Conservation (phyloP, 2,329 filamentous ascomycete genomes). For the Septoria petroselini region DNA sequence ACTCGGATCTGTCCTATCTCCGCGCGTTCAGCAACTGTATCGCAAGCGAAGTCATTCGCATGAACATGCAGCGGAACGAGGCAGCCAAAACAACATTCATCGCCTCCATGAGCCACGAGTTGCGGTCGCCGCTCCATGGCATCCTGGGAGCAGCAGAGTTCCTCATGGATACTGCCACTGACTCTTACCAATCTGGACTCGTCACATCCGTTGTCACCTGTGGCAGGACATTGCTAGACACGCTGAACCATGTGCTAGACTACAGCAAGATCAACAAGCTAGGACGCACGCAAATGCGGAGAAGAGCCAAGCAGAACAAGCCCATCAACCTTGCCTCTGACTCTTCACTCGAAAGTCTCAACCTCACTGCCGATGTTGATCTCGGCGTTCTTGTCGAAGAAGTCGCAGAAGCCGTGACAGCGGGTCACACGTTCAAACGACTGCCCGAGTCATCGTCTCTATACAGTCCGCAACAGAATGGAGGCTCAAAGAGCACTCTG, state of each 20-base stretch:
- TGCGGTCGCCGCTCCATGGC: constrained; percentile 49
- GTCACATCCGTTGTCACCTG: constrained; percentile 51
- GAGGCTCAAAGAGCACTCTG: not conserved
- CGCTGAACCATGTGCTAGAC: constrained; percentile 46
- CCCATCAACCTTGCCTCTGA: constrained; percentile 33
- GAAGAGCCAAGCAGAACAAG: constrained; percentile 29
- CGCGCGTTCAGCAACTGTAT: constrained; percentile 42
- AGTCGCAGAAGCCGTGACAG: constrained; percentile 54
- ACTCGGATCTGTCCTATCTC: constrained; percentile 44
- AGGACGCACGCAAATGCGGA: constrained; percentile 28
- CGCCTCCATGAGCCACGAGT: constrained; percentile 52
- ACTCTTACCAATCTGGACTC: constrained; percentile 44
- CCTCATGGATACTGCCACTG: constrained; percentile 46
- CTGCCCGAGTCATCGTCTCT: constrained; percentile 18
- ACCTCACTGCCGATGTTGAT: constrained; percentile 41
- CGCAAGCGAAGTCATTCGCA: constrained; percentile 40
- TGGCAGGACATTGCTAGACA: constrained; percentile 50
- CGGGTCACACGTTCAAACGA: constrained; percentile 48
- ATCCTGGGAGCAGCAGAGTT: constrained; percentile 52
- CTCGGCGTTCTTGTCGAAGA: constrained; percentile 51
- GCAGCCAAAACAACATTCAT: constrained; percentile 54
- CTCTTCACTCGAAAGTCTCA: constrained; percentile 30
- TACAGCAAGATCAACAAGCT: constrained; percentile 45
- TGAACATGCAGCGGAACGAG: constrained; percentile 42
- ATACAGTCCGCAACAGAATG: constrained; percentile 8